These are phyloP conservation scores for Entomortierella parvispora DNA, from an alignment of 192 early-diverging fungal genomes.

Conservation along the genomic window DNA sequence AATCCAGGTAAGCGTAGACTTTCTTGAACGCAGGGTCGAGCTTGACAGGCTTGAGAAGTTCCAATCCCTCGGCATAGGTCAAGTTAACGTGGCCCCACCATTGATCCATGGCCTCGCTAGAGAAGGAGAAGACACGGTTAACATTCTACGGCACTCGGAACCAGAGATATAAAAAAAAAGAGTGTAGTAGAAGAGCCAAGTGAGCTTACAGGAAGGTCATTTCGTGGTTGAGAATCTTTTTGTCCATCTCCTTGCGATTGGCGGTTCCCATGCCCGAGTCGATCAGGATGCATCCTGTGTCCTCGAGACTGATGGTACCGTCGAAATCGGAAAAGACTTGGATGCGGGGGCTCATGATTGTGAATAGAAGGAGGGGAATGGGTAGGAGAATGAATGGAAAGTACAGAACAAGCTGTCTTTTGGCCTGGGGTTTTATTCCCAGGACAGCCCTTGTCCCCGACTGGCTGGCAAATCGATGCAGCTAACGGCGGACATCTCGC, in stretches of 20 bases:
- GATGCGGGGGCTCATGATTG: constrained; percentile 38
- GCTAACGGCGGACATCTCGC: no score
- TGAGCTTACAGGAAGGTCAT: constrained; percentile 57
- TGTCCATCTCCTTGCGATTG: constrained; percentile 52
- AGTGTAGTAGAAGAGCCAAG: neutral
- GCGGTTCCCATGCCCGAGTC: constrained; percentile 58
- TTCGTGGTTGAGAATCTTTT: constrained; percentile 50
- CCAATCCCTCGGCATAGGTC: constrained; percentile 28
- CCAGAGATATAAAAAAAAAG: neutral
- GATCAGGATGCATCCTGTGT: constrained; percentile 62
- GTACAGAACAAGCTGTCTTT: neutral
- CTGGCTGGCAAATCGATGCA: no score
- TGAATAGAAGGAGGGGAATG: neutral
- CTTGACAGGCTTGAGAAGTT: constrained; percentile 41
- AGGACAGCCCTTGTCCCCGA: no score
- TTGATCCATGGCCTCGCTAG: constrained; percentile 36
- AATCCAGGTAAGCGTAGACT: constrained; percentile 63
- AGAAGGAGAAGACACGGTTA: no score
- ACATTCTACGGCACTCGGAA: neutral
- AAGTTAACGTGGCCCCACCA: constrained; percentile 37
- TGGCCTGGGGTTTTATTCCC: no score
- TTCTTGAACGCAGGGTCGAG: constrained; percentile 70
- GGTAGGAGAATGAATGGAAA: neutral
- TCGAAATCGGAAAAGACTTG: constrained; percentile 67
- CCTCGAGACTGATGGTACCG: constrained; percentile 61